Evolutionary conservation across 1,284 basidiomycete genomes (phyloP), one percentile per base, ranked within the genome.

Genomic region (Heterobasidion parviporum): DNA sequence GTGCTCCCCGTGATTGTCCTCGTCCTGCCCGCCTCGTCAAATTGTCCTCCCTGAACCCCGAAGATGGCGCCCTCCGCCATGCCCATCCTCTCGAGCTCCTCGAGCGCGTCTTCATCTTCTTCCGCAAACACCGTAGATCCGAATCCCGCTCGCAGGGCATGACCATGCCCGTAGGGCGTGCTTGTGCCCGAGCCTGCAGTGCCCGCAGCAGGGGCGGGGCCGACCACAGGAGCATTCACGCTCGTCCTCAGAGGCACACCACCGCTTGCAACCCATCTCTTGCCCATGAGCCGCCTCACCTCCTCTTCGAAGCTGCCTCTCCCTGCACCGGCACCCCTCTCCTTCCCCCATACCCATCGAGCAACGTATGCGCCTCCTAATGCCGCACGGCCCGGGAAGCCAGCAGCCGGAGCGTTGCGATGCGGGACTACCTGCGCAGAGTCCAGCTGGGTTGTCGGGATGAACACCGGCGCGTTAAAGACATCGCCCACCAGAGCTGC

Each of bases 311-410:
- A 91, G 32, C 80, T 81, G 20, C 78, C 77, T 6, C 82, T 71
- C 0, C 80, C 77, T 15, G 72, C 64, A 0, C 68, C 73, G 62
- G 73, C 65, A 0, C 68, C 73, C 61, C 70, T 68, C 63, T 88
- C 86, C 60, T 82, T 79, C 26, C 85, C 80, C 88, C 88, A 90
- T 49, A 87, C 83, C 89, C 89, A 92, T 10, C 89, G 75, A 18
- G 87, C 88, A 52, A 87, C 70, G 63, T 87, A 91, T 2, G 89
- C 85, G 1, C 81, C 78, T 0, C 89, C 89, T 0, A 91, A 70
- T 0, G 85, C 75, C 0, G 82, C 85, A 16, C 88, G 78, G 3
- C 79, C 79, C 0, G 85, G 81, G 67, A 79, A 88, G 7, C 86
- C 85, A 14, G 66, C 61, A 0, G 82, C 83, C 10, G 87, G 87